Evolutionary conservation across 768 basidiomycete species (phyloP).

Genomic region (Xerocomus brunneocitrinus): DNA sequence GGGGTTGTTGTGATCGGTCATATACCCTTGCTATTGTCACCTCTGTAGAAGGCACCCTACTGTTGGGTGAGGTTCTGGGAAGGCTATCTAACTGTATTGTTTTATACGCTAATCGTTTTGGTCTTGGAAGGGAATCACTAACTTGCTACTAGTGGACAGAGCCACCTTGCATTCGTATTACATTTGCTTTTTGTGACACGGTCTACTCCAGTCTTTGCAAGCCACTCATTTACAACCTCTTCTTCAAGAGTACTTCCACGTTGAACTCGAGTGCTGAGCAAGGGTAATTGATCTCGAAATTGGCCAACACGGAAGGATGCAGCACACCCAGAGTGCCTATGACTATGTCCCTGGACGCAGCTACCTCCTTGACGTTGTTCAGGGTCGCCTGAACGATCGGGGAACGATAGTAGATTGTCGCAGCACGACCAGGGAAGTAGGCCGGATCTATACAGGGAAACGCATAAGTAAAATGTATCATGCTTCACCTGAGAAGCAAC

Average conservation of each 20-base stretch:
- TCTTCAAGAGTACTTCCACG: conserved; percentile 89
- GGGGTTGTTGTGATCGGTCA: conserved; percentile 48
- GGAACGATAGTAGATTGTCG: conserved; percentile 83
- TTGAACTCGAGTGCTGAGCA: conserved; percentile 95
- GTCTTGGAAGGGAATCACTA: conserved; percentile 3
- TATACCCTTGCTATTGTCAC: conserved; percentile 4
- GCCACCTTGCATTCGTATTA: neutral
- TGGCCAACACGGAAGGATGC: conserved; percentile 86
- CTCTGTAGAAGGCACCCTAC: neutral
- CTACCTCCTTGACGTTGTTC: conserved; percentile 45
- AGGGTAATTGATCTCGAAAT: conserved; percentile 92
- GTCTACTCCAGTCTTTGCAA: conserved; percentile 1
- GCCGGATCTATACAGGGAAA: conserved; percentile 61
- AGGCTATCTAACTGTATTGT: conserved; percentile 6
- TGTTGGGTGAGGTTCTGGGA: neutral
- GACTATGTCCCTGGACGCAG: conserved; percentile 49
- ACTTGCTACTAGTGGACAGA: conserved; percentile 4
- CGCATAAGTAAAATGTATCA: conserved; percentile 1
- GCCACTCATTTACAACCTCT: conserved; percentile 19
- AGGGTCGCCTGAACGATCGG: conserved; percentile 28
- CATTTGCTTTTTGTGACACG: neutral
- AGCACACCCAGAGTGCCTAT: conserved; percentile 92
- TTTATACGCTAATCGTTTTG: conserved; percentile 22
- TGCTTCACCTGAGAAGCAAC: neutral
- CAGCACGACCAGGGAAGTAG: conserved; percentile 94